Percentiles rank a stretch among this genome's conserved stretches.
phyloP scores from a whole-genome alignment of 2,329 filamentous ascomycete species.

The Paraphoma sp. region DNA sequence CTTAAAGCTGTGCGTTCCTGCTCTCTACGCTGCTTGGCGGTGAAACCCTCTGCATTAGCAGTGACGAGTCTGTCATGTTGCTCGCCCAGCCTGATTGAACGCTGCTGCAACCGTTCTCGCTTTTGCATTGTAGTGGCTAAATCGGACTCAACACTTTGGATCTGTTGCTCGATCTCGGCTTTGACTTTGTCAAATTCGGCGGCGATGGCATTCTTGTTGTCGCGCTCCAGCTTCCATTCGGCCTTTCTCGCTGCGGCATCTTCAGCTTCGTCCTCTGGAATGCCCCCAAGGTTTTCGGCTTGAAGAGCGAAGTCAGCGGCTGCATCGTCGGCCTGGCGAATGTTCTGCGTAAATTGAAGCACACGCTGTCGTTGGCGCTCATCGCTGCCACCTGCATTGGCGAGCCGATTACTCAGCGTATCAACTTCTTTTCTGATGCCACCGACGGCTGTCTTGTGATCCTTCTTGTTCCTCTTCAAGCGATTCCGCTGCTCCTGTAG shows the following conservation, averaged over 20 bases:
- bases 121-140: slow-evolving; percentile 69
- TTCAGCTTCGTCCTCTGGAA: slow-evolving; percentile 67
- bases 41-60: slow-evolving; percentile 69
- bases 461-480: slow-evolving; percentile 74
- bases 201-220: slow-evolving; percentile 58
- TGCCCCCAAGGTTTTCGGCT: slow-evolving; percentile 68
- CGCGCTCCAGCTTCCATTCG: slow-evolving; percentile 62
- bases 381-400: slow-evolving; percentile 73
- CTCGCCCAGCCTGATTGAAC: slow-evolving; percentile 74
- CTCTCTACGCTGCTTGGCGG: slow-evolving; percentile 62
- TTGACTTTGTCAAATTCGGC: slow-evolving; percentile 69
- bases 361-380: slow-evolving; percentile 78
- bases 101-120: slow-evolving; percentile 73
- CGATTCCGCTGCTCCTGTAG: slow-evolving; percentile 72
- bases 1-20: slow-evolving; percentile 49
- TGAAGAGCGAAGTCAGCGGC: slow-evolving; percentile 62
- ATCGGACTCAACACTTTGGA: slow-evolving; percentile 70
- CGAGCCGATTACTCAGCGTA: slow-evolving; percentile 68
- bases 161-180: slow-evolving; percentile 65
- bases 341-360: slow-evolving; percentile 76
- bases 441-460: slow-evolving; percentile 74
- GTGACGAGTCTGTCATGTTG: slow-evolving; percentile 74
- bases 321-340: slow-evolving; percentile 72
- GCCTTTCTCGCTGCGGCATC: slow-evolving; percentile 65
- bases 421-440: slow-evolving; percentile 77